Conservation (phyloP, 176 grass and related monocot species). For the Cocos nucifera region DNA sequence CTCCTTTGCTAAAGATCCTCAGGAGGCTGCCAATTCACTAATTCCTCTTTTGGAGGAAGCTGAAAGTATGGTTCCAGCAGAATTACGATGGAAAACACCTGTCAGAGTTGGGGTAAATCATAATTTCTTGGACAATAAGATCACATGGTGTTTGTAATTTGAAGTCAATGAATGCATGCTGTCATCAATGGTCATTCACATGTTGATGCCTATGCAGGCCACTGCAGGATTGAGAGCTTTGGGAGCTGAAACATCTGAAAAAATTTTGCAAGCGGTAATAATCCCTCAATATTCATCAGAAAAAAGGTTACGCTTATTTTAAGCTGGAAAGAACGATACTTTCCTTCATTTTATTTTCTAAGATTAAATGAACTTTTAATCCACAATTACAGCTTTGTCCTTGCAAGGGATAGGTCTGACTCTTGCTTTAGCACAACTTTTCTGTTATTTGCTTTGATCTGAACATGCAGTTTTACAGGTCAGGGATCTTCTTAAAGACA, state of each 20-base stretch:
- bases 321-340: too few species aligned
- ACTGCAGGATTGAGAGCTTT: slow-evolving; percentile 93
- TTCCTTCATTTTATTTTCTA: too few species aligned
- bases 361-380: too few species aligned
- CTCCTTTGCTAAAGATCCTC: slow-evolving; percentile 17
- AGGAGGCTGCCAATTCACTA: slow-evolving; percentile 18
- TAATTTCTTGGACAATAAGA: slow-evolving; percentile 11
- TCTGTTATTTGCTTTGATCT: slow-evolving; percentile 2
- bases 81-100: slow-evolving; percentile 14
- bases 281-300: slow-evolving; percentile 20
- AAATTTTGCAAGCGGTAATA: slow-evolving; percentile 93
- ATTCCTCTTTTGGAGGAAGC: slow-evolving; percentile 10
- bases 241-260: slow-evolving; percentile 70
- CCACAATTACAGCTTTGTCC: too few species aligned
- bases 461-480: slow-evolving; percentile 20
- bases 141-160: slow-evolving; percentile 4
- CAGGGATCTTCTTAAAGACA: slow-evolving; percentile 22
- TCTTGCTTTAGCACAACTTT: too few species aligned
- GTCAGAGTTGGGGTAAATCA: slow-evolving; percentile 30
- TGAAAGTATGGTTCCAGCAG: slow-evolving; percentile 8
- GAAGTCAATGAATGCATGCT: slow-evolving; percentile 3
- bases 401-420: too few species aligned
- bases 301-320: too few species aligned
- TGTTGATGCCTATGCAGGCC: slow-evolving; percentile 40
- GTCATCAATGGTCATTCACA: slow-evolving; percentile 9